A percentile compares a stretch with the other conserved stretches of the same genome.
phyloP scores from a whole-genome alignment of 1,284 basidiomycete species.

The Vanrija humicola region DNA sequence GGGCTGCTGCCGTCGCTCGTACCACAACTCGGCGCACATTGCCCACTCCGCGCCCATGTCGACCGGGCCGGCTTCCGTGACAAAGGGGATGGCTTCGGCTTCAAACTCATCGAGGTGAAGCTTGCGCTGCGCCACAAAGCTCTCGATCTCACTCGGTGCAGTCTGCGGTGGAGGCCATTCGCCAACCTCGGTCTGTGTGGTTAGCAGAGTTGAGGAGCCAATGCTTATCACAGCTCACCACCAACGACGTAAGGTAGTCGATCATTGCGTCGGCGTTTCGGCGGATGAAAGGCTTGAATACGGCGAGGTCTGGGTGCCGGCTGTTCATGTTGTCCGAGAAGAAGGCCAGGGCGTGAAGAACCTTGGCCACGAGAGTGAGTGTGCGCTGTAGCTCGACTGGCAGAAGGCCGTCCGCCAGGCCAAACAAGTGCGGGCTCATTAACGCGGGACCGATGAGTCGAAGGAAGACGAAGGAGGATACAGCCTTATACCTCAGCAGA shows the following conservation, averaged over 20 bases:
- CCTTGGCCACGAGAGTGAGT: conserved; percentile 28
- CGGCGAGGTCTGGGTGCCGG: conserved; percentile 22
- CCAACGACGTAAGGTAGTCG: conserved; percentile 23
- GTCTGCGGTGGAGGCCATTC: conserved; percentile 4
- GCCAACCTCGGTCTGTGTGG: conserved; percentile 16
- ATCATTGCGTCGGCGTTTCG: conserved; percentile 24
- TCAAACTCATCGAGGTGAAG: conserved; percentile 8
- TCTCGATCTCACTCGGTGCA: conserved; percentile 6
- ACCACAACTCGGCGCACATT: conserved; percentile 23
- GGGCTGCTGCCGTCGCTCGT: conserved; percentile 18
- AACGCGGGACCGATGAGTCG: conserved; percentile 36
- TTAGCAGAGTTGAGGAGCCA: background rate
- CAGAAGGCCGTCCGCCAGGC: conserved; percentile 24
- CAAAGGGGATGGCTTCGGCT: conserved; percentile 14
- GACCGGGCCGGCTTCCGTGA: conserved; percentile 24
- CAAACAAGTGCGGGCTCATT: conserved; percentile 34
- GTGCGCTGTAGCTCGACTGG: conserved; percentile 16
- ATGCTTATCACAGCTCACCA: background rate
- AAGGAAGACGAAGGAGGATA: conserved; percentile 38
- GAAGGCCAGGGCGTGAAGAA: conserved; percentile 35
- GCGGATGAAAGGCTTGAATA: conserved; percentile 23
- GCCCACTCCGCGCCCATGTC: conserved; percentile 26
- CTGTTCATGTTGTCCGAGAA: conserved; percentile 23
- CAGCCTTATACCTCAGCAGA: conserved; percentile 28
- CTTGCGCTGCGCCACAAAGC: conserved; percentile 16